A percentile compares a stretch with the other conserved stretches of the same genome.
These are phyloP conservation scores for Mortierella sp. DNA, from an alignment of 371 early-diverging fungal genomes.

Conservation along the genomic window DNA sequence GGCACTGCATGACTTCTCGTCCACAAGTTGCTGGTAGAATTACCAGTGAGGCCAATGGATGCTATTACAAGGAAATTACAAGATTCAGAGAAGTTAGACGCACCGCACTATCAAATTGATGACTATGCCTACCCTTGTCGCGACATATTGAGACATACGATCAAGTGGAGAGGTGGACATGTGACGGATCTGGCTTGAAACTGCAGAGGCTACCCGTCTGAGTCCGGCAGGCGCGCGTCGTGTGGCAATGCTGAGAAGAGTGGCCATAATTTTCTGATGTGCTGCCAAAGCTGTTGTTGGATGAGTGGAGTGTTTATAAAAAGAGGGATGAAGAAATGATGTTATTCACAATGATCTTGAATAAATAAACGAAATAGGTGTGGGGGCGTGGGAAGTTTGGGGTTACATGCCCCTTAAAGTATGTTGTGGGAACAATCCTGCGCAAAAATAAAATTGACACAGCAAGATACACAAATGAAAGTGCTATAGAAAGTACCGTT, in stretches of 20 bases:
- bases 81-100: background rate
- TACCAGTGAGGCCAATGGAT: constrained; percentile 50
- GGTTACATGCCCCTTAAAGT: background rate
- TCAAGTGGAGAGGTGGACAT: constrained; percentile 45
- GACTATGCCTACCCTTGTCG: background rate
- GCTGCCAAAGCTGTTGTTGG: background rate
- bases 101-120: background rate
- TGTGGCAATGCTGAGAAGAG: constrained; percentile 33
- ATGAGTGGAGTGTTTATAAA: constrained; percentile 22
- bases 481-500: too few relatives aligned
- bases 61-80: constrained; percentile 10
- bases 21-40: background rate
- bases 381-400: background rate
- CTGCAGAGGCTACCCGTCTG: constrained; percentile 16
- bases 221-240: constrained; percentile 30
- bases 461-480: too few relatives aligned
- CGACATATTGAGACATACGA: constrained; percentile 28
- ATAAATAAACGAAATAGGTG: too few relatives aligned
- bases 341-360: background rate
- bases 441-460: too few relatives aligned
- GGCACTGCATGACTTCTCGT: background rate
- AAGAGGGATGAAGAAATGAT: constrained; percentile 7
- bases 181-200: constrained; percentile 44
- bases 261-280: constrained; percentile 17
- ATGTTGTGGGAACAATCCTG: background rate